These are phyloP conservation scores for Phlegmacium glaucopus DNA, from an alignment of 768 basidiomycete genomes.

Conservation along the genomic window DNA sequence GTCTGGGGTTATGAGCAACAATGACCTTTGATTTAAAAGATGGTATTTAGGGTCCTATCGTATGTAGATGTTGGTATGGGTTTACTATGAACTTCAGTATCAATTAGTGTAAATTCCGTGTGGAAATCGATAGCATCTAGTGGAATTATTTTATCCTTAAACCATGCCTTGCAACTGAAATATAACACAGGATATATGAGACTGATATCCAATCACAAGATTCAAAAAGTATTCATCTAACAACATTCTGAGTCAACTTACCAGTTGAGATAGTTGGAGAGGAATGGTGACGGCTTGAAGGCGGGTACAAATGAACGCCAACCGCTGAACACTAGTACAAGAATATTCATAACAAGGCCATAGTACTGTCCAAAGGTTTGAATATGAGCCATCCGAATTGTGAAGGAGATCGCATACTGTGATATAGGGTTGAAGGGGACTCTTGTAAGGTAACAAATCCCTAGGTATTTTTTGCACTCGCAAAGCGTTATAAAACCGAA, in stretches of 20 bases:
- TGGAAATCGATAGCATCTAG: conserved; percentile 22
- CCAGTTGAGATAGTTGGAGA: conserved; percentile 29
- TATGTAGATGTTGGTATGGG: conserved; percentile 6
- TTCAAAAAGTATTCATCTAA: too few species aligned
- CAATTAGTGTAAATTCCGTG: conserved; percentile 18
- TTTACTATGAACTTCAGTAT: conserved; percentile 9
- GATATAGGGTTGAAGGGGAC: conserved; percentile 45
- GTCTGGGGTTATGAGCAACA: conserved; percentile 46
- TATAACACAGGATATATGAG: conserved; percentile 25
- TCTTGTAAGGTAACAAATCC: conserved; percentile 32
- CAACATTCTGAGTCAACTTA: conserved; percentile 6
- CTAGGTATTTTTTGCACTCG: conserved; percentile 27
- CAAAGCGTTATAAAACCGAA: conserved; percentile 28
- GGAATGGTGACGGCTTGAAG: conserved; percentile 21
- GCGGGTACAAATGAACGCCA: conserved; percentile 25
- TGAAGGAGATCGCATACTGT: conserved; percentile 20
- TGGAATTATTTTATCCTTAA: conserved; percentile 16
- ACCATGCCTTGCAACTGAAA: conserved; percentile 22
- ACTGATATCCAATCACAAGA: conserved; percentile 4
- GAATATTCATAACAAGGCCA: conserved; percentile 24
- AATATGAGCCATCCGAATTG: background rate
- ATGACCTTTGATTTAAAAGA: conserved; percentile 16
- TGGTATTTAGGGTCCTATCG: conserved; percentile 19
- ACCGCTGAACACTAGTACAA: conserved; percentile 26
- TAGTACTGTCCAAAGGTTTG: conserved; percentile 17